Base-by-base conservation (phyloP, 164 flowering plant genomes). In the Magnolia officinalis region DNA sequence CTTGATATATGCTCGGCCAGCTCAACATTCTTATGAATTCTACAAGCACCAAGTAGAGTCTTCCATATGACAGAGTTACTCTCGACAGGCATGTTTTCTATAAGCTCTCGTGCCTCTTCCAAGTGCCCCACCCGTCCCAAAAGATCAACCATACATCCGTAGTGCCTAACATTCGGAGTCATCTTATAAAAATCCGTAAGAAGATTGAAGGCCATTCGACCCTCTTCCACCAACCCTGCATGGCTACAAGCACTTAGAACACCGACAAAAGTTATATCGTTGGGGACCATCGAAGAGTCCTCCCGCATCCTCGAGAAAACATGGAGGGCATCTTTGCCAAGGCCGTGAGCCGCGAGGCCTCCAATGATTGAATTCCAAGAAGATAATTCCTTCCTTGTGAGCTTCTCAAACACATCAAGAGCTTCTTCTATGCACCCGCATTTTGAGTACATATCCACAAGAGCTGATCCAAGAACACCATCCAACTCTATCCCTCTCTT, bases 161-260 rank as follows among this genome's bases (percentile, higher is more conserved):
- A 85, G 76, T 89, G 89, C 63, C 86, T 87, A 78, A 87, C 80
- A 26, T 78, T 79, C 18, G 91, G 89, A 79, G 82, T 80, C 45
- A 86, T 81, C 26, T 78, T 77, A 74, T 86, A 80, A 31, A 84
- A 86, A 72, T 72, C 64, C 59, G 76, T 77, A 87, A 86, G 84
- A 80, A 80, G 77, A 69, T 86, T 55, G 55, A 89, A 86, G 77
- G 80, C 74, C 9, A 75, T 19, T 20, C 83, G 77, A 20, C 88
- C 90, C 76, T 77, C 70, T 50, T 86, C 81, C 29, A 85, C 83
- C 66, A 82, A 67, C 24, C 90, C 91, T 26, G 88, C 80, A 76
- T 87, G 87, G 20, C 81, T 78, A 73, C 89, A 87, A 6, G 88
- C 89, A 50, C 84, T 84, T 80, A 87, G 65, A 49, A 85, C 37